phyloP scores from a whole-genome alignment of 352 stramenopile species.

The Pythium pyrilobum region DNA sequence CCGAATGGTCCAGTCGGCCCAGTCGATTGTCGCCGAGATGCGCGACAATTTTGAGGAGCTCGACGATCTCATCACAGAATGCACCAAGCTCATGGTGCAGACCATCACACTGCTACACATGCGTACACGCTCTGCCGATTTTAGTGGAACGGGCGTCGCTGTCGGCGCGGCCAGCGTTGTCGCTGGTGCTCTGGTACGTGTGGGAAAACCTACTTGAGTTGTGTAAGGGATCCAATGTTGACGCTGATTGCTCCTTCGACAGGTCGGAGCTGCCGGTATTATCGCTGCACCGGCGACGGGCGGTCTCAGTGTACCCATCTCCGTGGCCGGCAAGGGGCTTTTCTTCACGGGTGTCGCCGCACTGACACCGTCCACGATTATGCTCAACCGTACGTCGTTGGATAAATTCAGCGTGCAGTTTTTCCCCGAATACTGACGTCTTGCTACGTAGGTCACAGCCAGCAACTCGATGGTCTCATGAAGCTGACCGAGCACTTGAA shows the following conservation, averaged over 20 bases:
- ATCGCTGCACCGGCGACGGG: constrained; percentile 73
- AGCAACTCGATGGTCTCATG: constrained; percentile 72
- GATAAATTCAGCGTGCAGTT: too few species aligned
- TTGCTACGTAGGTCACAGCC: constrained; percentile 53
- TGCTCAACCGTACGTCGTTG: constrained; percentile 69
- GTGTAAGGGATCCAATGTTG: background rate
- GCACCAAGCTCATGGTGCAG: constrained; percentile 83
- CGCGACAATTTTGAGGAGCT: constrained; percentile 70
- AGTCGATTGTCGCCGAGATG: constrained; percentile 67
- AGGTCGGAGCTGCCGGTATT: constrained; percentile 65
- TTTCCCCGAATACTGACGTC: background rate
- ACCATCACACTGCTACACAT: constrained; percentile 84
- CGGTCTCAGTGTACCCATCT: constrained; percentile 80
- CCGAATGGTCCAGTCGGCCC: constrained; percentile 63
- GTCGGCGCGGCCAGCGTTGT: constrained; percentile 74
- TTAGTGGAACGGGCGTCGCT: constrained; percentile 80
- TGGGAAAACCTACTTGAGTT: background rate
- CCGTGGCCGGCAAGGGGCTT: constrained; percentile 76
- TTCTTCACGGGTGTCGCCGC: constrained; percentile 77
- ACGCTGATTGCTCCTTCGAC: background rate
- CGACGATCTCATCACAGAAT: constrained; percentile 74
- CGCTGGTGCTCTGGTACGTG: constrained; percentile 65
- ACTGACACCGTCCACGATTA: constrained; percentile 78
- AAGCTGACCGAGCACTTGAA: constrained; percentile 78
- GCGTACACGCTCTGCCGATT: constrained; percentile 70